These are phyloP conservation scores for Castanea crenata DNA, from an alignment of 306 rosid species.

Conservation along the genomic window DNA sequence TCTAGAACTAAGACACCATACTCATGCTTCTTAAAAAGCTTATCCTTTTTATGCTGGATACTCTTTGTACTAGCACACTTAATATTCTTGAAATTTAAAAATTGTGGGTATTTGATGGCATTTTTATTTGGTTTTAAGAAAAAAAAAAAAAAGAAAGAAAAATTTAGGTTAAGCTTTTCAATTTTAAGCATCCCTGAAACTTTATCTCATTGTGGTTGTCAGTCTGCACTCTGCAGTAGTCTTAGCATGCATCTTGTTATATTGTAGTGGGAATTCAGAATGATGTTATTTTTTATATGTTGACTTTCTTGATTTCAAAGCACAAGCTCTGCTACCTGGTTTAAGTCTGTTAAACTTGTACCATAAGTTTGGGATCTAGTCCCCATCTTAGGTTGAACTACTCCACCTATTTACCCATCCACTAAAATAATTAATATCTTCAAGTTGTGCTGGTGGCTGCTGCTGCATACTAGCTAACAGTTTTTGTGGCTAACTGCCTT, in stretches of 20 bases:
- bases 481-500: background rate
- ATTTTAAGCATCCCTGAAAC: background rate
- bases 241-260: background rate
- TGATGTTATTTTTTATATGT: background rate
- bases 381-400: background rate
- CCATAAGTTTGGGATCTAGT: background rate
- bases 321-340: background rate
- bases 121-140: background rate
- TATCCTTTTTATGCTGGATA: background rate
- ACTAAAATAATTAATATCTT: background rate
- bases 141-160: background rate
- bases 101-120: background rate
- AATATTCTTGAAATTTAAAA: background rate
- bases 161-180: background rate
- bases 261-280: background rate
- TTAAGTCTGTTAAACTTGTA: background rate
- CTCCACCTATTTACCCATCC: background rate
- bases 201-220: background rate
- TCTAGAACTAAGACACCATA: background rate
- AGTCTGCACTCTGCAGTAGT: background rate
- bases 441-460: background rate
- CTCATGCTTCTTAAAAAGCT: background rate
- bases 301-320: background rate
- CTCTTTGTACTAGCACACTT: background rate
- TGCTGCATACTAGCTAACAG: background rate